Base-by-base conservation (phyloP, 2,329 filamentous ascomycete genomes). In the Pestalotiopsis sp. region DNA sequence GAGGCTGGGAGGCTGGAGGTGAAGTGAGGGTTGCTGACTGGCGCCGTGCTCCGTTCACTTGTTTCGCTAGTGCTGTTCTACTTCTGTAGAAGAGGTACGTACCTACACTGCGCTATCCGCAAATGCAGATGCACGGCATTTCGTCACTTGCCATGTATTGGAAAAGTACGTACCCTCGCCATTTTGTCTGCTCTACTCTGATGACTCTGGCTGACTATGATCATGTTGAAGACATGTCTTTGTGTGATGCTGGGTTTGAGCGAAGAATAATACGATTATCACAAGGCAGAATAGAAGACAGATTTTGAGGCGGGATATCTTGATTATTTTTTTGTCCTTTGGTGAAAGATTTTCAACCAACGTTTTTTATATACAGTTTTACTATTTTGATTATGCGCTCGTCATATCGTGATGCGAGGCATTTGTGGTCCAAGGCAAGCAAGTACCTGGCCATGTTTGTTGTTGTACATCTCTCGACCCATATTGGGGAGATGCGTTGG, bases 221-320 rank as follows among this genome's bases (percentile, higher is more conserved):
- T 52, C 45, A n/a, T 52, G n/a, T 52, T 23, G 6, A 20, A 52
- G 17, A 23, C 11, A 17, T n/a, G 14, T n/a, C 14, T n/a, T n/a
- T n/a, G 45, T 52, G 45, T n/a, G 17, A 20, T 20, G 20, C 17
- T n/a, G 6, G 45, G 17, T 20, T 52, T n/a, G 17, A n/a, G 17
- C 45, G 41, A 45, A 14, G 12, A 17, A 45, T 2, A 45, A 13
- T 2, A 45, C 3, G 9, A n/a, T 52, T 9, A 9, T 52, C 45
- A 52, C n/a, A 23, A n/a, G n/a, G 45, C 14, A 52, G 45, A 17
- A 23, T 9, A 52, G 45, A 52, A 52, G 9, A 3, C 17, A 52
- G 45, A n/a, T 52, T 52, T n/a, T 52, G 45, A 52, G 45, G 20
- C 45, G 4, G 27, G 31, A 62, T 40, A 62, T 71, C 85, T 85